Percentiles rank a stretch among this genome's conserved stretches.
phyloP scores from a whole-genome alignment of 345 rosid species.

The Capsella bursapastoris region DNA sequence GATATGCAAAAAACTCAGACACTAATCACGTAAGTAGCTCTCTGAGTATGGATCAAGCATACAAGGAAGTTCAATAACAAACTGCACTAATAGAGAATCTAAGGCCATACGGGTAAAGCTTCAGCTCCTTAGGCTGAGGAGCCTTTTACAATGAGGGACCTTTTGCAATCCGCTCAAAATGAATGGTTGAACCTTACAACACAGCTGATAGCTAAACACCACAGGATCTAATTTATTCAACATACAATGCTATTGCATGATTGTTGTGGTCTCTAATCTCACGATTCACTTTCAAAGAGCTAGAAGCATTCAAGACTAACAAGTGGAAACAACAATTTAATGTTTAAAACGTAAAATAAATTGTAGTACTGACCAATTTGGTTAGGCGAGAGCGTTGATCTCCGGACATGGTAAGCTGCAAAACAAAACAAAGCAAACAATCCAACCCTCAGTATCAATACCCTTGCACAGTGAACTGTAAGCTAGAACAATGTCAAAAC shows the following conservation, averaged over 20 bases:
- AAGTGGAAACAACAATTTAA: not conserved
- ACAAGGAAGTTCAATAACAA: conserved; percentile 7
- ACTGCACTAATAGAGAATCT: conserved; percentile 18
- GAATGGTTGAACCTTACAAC: conserved; percentile 11
- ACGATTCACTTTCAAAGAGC: conserved; percentile 15
- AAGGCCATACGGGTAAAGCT: not conserved
- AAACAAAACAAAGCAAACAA: conserved; percentile 28
- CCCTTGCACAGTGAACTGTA: not conserved
- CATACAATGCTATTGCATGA: conserved; percentile 8
- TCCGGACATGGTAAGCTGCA: conserved; percentile 87
- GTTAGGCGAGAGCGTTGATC: conserved; percentile 80
- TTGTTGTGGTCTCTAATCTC: not conserved
- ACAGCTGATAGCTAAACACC: conserved; percentile 29
- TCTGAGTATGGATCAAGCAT: conserved; percentile 17
- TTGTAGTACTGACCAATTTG: conserved; percentile 72
- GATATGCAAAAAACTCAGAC: not conserved
- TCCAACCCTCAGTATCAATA: conserved; percentile 17
- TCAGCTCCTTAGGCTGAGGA: conserved; percentile 15
- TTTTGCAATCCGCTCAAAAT: conserved; percentile 10
- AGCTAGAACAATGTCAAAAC: conserved; percentile 10
- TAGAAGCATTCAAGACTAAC: conserved; percentile 13
- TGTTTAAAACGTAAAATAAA: not conserved
- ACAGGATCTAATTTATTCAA: conserved; percentile 3
- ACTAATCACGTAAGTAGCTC: conserved; percentile 21
- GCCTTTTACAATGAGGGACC: conserved; percentile 8